Conservation (phyloP, 75 land plant genomes). For the Chamaecyparis obtusa region DNA sequence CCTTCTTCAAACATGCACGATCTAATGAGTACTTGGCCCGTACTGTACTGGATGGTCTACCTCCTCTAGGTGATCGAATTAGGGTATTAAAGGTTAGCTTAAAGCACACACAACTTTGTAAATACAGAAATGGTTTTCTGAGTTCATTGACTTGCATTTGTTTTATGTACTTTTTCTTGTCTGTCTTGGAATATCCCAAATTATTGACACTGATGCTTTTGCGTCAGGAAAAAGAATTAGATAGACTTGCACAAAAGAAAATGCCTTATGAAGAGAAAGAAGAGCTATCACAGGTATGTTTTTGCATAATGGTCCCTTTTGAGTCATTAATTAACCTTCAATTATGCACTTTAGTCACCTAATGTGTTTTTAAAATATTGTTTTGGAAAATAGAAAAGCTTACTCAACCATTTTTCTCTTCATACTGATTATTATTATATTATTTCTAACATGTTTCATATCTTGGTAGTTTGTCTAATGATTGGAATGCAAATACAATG, state of each 20-base stretch:
- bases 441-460: neutral
- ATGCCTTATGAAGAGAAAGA: constrained; percentile 76
- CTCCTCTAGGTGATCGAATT: constrained; percentile 82
- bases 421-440: neutral
- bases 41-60: constrained; percentile 56
- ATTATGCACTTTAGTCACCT: neutral
- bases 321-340: neutral
- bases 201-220: neutral
- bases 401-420: too few species aligned
- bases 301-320: neutral
- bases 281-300: constrained; percentile 76
- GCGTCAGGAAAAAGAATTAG: constrained; percentile 63
- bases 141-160: neutral
- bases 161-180: neutral
- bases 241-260: constrained; percentile 79
- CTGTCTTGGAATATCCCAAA: neutral
- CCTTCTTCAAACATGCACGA: constrained; percentile 74
- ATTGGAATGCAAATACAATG: too few species aligned
- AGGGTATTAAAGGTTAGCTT: constrained; percentile 61
- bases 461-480: too few species aligned
- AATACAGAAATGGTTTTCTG: constrained; percentile 1
- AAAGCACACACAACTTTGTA: neutral
- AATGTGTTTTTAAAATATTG: neutral
- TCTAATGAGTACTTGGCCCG: constrained; percentile 60
- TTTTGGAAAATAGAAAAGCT: neutral